Conservation (phyloP, 768 basidiomycete species). For the Podaxis sp. region DNA sequence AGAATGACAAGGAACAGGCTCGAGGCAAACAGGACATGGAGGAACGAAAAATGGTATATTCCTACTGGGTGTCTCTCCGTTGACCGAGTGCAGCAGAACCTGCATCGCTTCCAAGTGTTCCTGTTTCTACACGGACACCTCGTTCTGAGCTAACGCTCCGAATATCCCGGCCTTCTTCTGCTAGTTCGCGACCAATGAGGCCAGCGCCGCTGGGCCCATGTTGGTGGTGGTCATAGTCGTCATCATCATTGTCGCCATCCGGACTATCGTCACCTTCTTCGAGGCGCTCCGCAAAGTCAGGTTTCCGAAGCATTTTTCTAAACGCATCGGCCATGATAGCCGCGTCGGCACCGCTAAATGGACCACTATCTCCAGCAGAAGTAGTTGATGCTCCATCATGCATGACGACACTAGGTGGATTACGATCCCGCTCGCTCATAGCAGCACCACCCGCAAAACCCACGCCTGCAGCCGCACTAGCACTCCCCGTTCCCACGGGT, state of each 20-base stretch:
- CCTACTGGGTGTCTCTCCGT: conserved; percentile 12
- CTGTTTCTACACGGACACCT: conserved; percentile 69
- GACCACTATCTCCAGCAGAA: conserved; percentile 60
- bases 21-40: conserved; percentile 7
- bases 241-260: conserved; percentile 38
- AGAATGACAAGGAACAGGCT: conserved; percentile 3
- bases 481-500: conserved; percentile 15
- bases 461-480: conserved; percentile 11
- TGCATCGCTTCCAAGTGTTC: conserved; percentile 14
- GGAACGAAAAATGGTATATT: conserved; percentile 4
- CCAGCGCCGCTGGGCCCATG: conserved; percentile 21
- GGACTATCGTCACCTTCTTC: conserved; percentile 68
- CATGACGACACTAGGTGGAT: conserved; percentile 44
- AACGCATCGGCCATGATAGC: conserved; percentile 94
- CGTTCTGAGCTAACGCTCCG: conserved; percentile 79
- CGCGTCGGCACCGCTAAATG: conserved; percentile 82
- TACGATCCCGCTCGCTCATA: conserved; percentile 25
- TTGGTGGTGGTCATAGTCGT: conserved; percentile 5
- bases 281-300: conserved; percentile 73
- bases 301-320: conserved; percentile 82
- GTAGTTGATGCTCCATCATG: conserved; percentile 76
- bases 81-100: conserved; percentile 11
- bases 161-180: conserved; percentile 88
- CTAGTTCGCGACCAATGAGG: conserved; percentile 70
- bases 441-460: conserved; percentile 24